These are phyloP conservation scores for Pythium scleroteichum DNA, from an alignment of 352 stramenopile species.

Conservation along the genomic window DNA sequence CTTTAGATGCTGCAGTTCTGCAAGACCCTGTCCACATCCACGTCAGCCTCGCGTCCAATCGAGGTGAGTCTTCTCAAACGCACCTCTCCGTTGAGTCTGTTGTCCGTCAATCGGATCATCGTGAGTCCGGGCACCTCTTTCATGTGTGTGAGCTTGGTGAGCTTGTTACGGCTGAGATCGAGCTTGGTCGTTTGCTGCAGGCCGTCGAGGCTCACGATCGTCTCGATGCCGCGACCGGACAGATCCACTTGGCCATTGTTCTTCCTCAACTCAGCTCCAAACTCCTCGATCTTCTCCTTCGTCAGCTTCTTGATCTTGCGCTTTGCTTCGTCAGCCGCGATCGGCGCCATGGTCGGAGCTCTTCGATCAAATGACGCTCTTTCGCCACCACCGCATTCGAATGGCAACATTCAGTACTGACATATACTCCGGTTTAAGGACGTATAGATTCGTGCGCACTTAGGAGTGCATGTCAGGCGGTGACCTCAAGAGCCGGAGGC, in stretches of 20 bases:
- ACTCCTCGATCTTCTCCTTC: conserved; percentile 69
- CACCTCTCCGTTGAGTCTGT: conserved; percentile 73
- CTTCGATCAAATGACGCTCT: conserved; percentile 3
- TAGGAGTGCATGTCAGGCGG: neutral
- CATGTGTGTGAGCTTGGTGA: conserved; percentile 79
- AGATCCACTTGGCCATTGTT: conserved; percentile 62
- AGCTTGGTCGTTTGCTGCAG: conserved; percentile 67
- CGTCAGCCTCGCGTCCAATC: neutral
- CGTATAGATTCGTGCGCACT: conserved; percentile 1
- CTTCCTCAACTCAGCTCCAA: conserved; percentile 46
- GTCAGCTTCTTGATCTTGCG: conserved; percentile 89
- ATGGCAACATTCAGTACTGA: conserved; percentile 9
- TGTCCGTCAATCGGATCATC: conserved; percentile 80
- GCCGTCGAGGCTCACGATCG: conserved; percentile 72
- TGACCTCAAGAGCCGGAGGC: neutral
- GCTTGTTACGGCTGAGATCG: conserved; percentile 84
- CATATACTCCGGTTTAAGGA: conserved; percentile 3
- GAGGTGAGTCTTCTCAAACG: neutral
- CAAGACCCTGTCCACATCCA: conserved; percentile 37
- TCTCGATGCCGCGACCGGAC: conserved; percentile 71
- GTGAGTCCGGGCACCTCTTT: conserved; percentile 59
- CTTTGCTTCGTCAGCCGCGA: conserved; percentile 36
- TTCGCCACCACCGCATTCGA: conserved; percentile 29
- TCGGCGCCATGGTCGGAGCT: conserved; percentile 17
- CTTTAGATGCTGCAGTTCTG: conserved; percentile 71